Percentiles rank a stretch among this genome's conserved stretches.
phyloP scores from a whole-genome alignment of 345 rosid species.

The Syzygium oleosum region DNA sequence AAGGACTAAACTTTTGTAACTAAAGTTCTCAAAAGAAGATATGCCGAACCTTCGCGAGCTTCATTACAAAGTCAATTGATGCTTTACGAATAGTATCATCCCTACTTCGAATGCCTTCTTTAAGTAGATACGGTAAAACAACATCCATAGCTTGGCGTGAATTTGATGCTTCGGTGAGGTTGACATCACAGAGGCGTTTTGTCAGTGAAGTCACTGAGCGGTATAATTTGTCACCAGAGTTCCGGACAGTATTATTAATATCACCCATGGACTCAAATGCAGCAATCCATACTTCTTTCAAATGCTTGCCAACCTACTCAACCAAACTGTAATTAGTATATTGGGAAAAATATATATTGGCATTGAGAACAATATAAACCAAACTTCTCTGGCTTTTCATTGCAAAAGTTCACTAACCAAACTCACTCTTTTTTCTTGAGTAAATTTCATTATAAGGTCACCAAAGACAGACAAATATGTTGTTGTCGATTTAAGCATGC shows the following conservation, averaged over 20 bases:
- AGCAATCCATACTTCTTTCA: conserved; percentile 66
- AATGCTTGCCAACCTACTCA: conserved; percentile 61
- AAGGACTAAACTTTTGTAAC: not conserved
- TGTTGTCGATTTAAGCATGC: fast-evolving
- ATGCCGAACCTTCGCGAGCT: conserved; percentile 65
- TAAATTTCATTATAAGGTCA: too few relatives aligned
- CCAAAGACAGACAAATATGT: too few relatives aligned
- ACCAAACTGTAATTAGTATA: conserved; percentile 6
- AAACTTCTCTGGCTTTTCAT: not conserved
- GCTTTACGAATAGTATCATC: conserved; percentile 64
- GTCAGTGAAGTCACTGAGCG: conserved; percentile 61
- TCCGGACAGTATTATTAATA: conserved; percentile 81
- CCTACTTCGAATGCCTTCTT: conserved; percentile 86
- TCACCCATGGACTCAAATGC: conserved; percentile 94
- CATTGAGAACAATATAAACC: not conserved
- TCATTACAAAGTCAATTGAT: conserved; percentile 84
- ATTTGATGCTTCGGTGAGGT: conserved; percentile 58
- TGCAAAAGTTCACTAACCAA: not conserved
- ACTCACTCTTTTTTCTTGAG: not conserved
- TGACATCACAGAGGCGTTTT: conserved; percentile 70
- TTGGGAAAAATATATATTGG: not conserved
- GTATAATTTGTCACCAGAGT: conserved; percentile 76
- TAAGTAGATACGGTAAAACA: conserved; percentile 73
- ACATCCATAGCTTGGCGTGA: conserved; percentile 59
- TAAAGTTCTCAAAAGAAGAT: not conserved